phyloP scores from a whole-genome alignment of 129 eudicot genomes.

The Pulicaria dysenterica region DNA sequence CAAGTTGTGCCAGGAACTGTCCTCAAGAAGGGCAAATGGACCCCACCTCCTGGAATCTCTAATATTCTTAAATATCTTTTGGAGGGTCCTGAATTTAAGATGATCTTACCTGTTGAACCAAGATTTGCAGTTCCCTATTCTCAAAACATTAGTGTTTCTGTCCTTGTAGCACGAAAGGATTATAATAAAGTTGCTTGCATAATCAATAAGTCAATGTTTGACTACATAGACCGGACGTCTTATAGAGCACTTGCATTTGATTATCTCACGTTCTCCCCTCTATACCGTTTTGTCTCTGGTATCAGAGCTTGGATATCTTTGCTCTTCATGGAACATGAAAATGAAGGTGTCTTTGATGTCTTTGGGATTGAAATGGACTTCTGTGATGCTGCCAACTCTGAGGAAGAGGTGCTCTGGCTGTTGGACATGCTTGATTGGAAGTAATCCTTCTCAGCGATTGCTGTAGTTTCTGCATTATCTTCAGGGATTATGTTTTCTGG shows the following conservation, averaged over 20 bases:
- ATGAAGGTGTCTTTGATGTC: constrained; percentile 60
- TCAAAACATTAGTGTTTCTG: constrained; percentile 66
- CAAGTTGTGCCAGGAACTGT: constrained; percentile 69
- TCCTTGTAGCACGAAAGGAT: constrained; percentile 78
- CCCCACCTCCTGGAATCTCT: constrained; percentile 59
- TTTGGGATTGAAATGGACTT: constrained; percentile 86
- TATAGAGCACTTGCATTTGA: constrained; percentile 82
- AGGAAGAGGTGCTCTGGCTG: constrained; percentile 82
- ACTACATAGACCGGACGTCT: constrained; percentile 71
- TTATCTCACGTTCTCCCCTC: constrained; percentile 74
- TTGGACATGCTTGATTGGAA: constrained; percentile 97
- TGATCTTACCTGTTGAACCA: constrained; percentile 71
- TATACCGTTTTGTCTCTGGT: constrained; percentile 76
- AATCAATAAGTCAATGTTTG: constrained; percentile 59
- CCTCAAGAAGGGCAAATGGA: constrained; percentile 52
- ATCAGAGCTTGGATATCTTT: constrained; percentile 87
- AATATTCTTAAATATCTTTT: constrained; percentile 53
- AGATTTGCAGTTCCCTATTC: constrained; percentile 60
- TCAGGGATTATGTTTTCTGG: too few relatives aligned
- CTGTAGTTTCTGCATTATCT: neutral
- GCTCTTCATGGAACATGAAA: constrained; percentile 65
- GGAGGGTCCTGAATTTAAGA: constrained; percentile 77
- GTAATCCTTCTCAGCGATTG: constrained; percentile 25
- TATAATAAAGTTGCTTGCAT: constrained; percentile 73
- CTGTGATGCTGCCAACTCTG: constrained; percentile 78